These are phyloP conservation scores for Pleodorina starrii DNA, from an alignment of 139 green algal genomes.

Conservation along the genomic window DNA sequence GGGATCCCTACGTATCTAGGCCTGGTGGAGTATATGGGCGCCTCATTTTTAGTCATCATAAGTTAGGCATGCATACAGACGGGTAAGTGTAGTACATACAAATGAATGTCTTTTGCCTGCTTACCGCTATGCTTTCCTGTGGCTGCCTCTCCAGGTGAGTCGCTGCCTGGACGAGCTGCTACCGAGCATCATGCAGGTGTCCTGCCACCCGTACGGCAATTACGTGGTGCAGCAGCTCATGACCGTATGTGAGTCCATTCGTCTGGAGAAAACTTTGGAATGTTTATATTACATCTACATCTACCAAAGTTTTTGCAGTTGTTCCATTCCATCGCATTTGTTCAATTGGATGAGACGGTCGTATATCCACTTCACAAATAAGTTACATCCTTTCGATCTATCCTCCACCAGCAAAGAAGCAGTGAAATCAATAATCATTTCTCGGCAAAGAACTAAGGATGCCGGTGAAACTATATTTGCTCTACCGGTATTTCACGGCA, in stretches of 20 bases:
- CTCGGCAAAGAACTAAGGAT: too few species aligned
- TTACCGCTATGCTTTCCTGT: neutral
- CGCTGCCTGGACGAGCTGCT: slow-evolving; percentile 49
- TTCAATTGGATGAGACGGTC: too few species aligned
- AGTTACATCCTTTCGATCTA: too few species aligned
- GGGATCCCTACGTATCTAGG: neutral
- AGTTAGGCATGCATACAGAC: neutral
- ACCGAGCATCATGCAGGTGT: neutral
- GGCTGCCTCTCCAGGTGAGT: neutral
- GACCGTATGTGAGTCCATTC: slow-evolving; percentile 18
- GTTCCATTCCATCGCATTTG: too few species aligned
- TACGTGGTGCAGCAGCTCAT: slow-evolving; percentile 47
- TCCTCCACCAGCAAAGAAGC: too few species aligned
- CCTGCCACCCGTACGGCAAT: slow-evolving; percentile 47
- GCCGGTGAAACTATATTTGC: too few species aligned
- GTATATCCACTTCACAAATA: too few species aligned
- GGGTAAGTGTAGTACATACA: neutral
- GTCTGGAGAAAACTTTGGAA: too few species aligned
- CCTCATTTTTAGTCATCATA: too few species aligned
- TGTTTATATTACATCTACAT: too few species aligned
- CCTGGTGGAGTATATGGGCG: neutral
- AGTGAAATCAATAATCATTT: too few species aligned
- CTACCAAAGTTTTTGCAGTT: neutral
- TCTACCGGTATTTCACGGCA: too few species aligned
- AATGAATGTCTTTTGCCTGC: neutral